Conservation (phyloP, 192 early-diverging fungal genomes). For the Chytriomyces confervae region DNA sequence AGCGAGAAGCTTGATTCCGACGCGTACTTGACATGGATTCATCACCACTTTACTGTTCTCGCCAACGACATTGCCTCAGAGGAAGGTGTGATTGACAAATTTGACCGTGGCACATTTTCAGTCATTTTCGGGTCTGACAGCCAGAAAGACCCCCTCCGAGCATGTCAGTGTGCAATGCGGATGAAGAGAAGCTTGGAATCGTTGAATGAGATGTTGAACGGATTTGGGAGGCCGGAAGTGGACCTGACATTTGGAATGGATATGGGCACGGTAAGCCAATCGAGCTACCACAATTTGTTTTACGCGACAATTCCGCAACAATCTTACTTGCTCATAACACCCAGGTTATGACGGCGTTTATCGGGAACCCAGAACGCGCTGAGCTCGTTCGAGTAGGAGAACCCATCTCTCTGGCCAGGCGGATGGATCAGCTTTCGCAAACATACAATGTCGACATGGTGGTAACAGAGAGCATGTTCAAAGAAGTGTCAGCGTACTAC, state of each 20-base stretch:
- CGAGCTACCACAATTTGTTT: no score
- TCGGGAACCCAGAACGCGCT: constrained; percentile 7
- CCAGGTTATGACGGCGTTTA: constrained; percentile 19
- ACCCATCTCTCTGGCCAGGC: constrained; percentile 14
- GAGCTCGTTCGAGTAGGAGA: constrained; percentile 22
- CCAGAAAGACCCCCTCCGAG: background rate
- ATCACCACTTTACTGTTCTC: constrained; percentile 3
- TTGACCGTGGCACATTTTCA: background rate
- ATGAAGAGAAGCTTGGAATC: background rate
- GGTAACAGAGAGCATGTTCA: constrained; percentile 11
- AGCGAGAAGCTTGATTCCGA: constrained; percentile 9
- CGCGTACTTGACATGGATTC: constrained; percentile 1
- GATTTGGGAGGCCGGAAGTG: background rate
- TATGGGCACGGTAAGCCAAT: constrained; percentile 5
- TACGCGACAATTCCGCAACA: background rate
- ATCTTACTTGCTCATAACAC: background rate
- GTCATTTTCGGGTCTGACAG: constrained; percentile 16
- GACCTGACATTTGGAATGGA: constrained; percentile 13
- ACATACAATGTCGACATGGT: constrained; percentile 9
- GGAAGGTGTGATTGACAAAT: constrained; percentile 26
- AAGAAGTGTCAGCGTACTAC: constrained; percentile 14
- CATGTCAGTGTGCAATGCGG: constrained; percentile 28
- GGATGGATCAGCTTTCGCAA: constrained; percentile 9
- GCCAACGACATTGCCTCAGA: background rate
- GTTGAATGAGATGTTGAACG: constrained; percentile 2